Evolutionary conservation across 225 moss, liverwort and hornwort species (phyloP), one percentile per base, ranked within the genome.

Genomic region (Bryum argenteum): DNA sequence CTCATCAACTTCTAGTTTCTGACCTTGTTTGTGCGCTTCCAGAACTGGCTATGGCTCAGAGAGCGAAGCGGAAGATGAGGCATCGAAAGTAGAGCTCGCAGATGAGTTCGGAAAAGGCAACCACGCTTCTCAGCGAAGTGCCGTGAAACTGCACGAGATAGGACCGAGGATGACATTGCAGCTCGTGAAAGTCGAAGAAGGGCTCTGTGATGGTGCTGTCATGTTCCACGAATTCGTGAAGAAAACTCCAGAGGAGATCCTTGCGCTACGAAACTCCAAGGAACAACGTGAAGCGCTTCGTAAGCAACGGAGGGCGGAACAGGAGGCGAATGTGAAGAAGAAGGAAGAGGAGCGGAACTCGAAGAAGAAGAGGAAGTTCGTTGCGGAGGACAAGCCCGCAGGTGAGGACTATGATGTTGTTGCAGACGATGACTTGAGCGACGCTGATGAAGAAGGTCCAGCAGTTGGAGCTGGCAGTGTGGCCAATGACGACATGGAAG

Each of bases 101-200:
- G 92, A 87, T 61, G 91, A 94, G 51, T 98, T 88, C 47, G 98
- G 98, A 17, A 92, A 88, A 75, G 98, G 94, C 11, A 98, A 94
- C 71, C 88, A 85, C 53, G 92, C 94, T n/a, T 87, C 92, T 2
- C 92, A 94, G 43, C 94, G 88, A 67, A 94, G 91, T 88, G 88
- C 94, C 37, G 98, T 98, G 58, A 94, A 91, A 75, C 67, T 98
- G 59, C 92, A 94, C 71, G 98, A 98, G 81, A 86, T 98, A 20
- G 98, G 92, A 43, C 93, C 94, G 6, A 83, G 94, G 43, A 85
- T 98, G 94, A 94, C 82, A 20, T 50, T 98, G 63, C 98, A 94
- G 78, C 87, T 98, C 40, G 89, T 98, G 70, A 98, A 98, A 89
- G 94, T 98, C 19, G 98, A 98, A 75, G 94, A 98, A 79, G 94